These are phyloP conservation scores for Ogataea haglerorum DNA, from an alignment of 805 yeast genomes.

Conservation along the genomic window DNA sequence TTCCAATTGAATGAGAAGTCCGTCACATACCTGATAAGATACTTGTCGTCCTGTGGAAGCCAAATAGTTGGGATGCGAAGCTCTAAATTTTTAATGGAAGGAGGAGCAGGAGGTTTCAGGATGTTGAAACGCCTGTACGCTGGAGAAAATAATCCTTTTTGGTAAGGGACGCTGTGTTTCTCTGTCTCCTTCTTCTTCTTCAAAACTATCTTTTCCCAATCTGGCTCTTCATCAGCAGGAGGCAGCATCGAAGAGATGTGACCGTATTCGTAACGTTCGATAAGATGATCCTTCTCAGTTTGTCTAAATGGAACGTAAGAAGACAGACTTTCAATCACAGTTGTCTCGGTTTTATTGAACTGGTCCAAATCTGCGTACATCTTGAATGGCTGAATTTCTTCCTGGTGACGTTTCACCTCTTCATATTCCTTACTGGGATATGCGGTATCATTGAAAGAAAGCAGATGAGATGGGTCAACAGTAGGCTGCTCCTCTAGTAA, in stretches of 20 bases:
- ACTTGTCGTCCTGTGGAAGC: conserved; percentile 91
- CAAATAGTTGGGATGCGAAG: conserved; percentile 90
- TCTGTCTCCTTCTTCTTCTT: conserved; percentile 45
- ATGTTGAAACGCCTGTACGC: conserved; percentile 54
- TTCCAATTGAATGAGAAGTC: conserved; percentile 93
- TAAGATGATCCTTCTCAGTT: conserved; percentile 27
- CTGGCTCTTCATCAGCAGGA: conserved; percentile 58
- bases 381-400: conserved; percentile 40
- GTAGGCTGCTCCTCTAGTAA: neutral
- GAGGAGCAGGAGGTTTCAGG: conserved; percentile 89
- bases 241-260: conserved; percentile 66
- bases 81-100: conserved; percentile 74
- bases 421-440: conserved; percentile 14
- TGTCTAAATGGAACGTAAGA: conserved; percentile 46
- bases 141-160: conserved; percentile 57
- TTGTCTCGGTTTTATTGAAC: conserved; percentile 43
- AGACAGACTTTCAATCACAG: conserved; percentile 47
- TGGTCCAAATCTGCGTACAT: conserved; percentile 40
- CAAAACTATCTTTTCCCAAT: conserved; percentile 56
- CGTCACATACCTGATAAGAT: conserved; percentile 73
- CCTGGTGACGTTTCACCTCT: neutral
- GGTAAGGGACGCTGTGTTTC: conserved; percentile 36
- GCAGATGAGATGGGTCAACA: conserved; percentile 33
- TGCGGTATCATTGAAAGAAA: conserved; percentile 16
- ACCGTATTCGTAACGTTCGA: conserved; percentile 33